Percentiles rank a stretch among this genome's conserved stretches.
Conservation (phyloP, 129 eudicot genomes). For the Flaveria ramosissima region DNA sequence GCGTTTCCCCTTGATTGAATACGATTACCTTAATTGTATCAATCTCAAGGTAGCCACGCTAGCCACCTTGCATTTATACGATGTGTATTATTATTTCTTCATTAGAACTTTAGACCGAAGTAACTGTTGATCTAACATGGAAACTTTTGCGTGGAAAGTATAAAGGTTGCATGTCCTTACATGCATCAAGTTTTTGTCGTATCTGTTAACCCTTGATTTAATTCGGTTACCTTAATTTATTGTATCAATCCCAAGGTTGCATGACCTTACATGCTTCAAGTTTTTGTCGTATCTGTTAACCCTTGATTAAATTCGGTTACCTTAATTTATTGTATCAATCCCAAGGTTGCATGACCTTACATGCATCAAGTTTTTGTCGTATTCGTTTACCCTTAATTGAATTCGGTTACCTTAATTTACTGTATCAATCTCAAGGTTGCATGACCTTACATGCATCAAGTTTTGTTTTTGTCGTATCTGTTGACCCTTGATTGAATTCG, state of each 20-base stretch:
- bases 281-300: too few relatives aligned
- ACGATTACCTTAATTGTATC: not conserved
- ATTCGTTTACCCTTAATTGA: not conserved
- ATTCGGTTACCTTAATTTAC: slow-evolving; percentile 3
- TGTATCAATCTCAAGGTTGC: not conserved
- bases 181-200: too few relatives aligned
- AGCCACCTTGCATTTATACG: not conserved
- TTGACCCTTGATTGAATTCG: not conserved
- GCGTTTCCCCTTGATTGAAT: not conserved
- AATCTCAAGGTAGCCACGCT: not conserved
- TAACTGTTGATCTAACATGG: slow-evolving; percentile 7
- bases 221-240: too few relatives aligned
- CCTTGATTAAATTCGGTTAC: too few relatives aligned
- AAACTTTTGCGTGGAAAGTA: slow-evolving; percentile 17
- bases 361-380: not conserved
- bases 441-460: not conserved
- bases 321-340: too few relatives aligned
- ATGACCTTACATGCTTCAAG: too few relatives aligned
- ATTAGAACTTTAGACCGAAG: not conserved
- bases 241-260: too few relatives aligned
- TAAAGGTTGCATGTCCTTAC: not conserved
- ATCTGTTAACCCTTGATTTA: too few relatives aligned
- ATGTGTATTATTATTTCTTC: not conserved
- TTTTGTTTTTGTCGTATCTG: not conserved
- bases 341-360: not conserved